phyloP scores from a whole-genome alignment of 2,329 filamentous ascomycete genomes.

The Aspergillus tamarii region DNA sequence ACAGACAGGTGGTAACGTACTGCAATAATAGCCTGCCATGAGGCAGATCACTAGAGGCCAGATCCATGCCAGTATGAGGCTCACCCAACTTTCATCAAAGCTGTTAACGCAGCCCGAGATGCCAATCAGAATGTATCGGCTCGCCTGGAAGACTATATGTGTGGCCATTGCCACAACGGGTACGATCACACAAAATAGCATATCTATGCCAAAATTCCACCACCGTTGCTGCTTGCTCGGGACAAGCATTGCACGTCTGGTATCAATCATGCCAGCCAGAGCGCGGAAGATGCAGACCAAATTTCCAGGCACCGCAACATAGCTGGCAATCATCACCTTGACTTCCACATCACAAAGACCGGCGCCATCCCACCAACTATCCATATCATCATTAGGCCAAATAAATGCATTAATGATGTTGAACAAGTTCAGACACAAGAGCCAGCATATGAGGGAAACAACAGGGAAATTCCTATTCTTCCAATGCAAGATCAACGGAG shows the following conservation, averaged over 20 bases:
- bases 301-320: conserved; percentile 56
- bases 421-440: conserved; percentile 60
- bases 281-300: conserved; percentile 63
- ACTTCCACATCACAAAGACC: conserved; percentile 68
- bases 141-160: conserved; percentile 63
- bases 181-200: conserved; percentile 58
- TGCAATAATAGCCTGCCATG: conserved; percentile 59
- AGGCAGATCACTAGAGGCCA: conserved; percentile 61
- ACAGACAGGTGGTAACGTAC: conserved; percentile 46
- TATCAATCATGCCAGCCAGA: conserved; percentile 64
- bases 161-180: conserved; percentile 59
- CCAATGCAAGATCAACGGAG: conserved; percentile 64
- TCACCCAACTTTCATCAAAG: conserved; percentile 61
- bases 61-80: conserved; percentile 56
- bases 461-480: conserved; percentile 64
- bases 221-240: conserved; percentile 53
- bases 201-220: conserved; percentile 54
- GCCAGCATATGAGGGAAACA: conserved; percentile 59
- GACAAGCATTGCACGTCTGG: conserved; percentile 56
- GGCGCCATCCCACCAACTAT: conserved; percentile 60
- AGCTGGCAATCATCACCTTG: conserved; percentile 59
- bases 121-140: conserved; percentile 61
- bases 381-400: conserved; percentile 63
- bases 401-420: conserved; percentile 65
- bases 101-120: conserved; percentile 62